Conservation (phyloP, 345 rosid species). For the Euphorbia peplus region DNA sequence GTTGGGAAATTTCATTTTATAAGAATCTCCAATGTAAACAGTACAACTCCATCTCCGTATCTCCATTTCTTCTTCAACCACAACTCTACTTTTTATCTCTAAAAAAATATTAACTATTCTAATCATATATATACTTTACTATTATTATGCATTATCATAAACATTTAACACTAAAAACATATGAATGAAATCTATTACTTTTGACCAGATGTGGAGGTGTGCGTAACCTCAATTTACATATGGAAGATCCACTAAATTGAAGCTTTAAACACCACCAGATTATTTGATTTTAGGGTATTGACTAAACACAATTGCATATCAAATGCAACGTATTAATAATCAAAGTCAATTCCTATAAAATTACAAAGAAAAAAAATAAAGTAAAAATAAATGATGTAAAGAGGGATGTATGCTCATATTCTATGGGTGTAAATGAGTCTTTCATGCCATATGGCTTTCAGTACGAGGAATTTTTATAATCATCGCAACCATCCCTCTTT, state of each 20-base stretch:
- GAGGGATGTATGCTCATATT: constrained; percentile 40
- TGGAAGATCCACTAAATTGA: constrained; percentile 20
- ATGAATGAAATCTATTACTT: no score
- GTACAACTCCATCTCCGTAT: no score
- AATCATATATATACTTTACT: no score
- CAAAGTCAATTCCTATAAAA: constrained; percentile 13
- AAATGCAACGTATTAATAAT: constrained; percentile 17
- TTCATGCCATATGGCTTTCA: constrained; percentile 38
- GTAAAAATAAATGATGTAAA: background rate
- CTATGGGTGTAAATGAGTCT: constrained; percentile 47
- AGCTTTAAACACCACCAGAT: constrained; percentile 44
- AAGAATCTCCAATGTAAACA: no score
- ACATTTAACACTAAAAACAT: background rate
- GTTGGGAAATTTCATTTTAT: no score
- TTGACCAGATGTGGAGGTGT: constrained; percentile 23
- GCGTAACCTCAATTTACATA: constrained; percentile 38
- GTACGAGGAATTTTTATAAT: constrained; percentile 34
- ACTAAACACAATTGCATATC: constrained; percentile 20
- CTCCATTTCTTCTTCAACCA: no score
- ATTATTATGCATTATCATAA: no score
- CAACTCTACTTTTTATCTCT: no score
- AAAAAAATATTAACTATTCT: no score
- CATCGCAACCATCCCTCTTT: constrained; percentile 18
- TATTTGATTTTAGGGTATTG: constrained; percentile 19
- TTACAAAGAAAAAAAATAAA: no score